Percentiles rank a stretch among this genome's conserved stretches.
Evolutionary conservation across 2,329 filamentous ascomycete species (phyloP).

Genomic region (Ophiostoma perfectum): DNA sequence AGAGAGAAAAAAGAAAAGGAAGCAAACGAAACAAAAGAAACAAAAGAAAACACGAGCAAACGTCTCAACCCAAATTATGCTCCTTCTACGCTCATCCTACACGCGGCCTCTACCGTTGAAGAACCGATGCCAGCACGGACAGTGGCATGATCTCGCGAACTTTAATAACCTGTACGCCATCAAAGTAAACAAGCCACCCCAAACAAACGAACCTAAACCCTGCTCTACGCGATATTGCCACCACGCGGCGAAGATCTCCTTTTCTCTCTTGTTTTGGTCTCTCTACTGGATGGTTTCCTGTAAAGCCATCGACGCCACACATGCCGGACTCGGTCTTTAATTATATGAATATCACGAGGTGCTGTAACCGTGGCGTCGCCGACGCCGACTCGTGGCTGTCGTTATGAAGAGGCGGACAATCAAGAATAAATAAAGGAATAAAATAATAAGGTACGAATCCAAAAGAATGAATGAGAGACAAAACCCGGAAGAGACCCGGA

Average conservation of each 20-base stretch:
- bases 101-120: neutral
- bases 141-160: neutral
- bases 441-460: neutral
- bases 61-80: neutral
- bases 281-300: no score
- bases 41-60: neutral
- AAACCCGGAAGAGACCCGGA: neutral
- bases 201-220: neutral
- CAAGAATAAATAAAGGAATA: no score
- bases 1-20: neutral
- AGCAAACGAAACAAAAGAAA: neutral
- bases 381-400: neutral
- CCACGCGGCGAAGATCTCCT: neutral
- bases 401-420: no score
- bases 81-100: neutral
- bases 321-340: conserved; percentile 12
- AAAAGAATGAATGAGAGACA: neutral
- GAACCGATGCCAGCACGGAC: neutral
- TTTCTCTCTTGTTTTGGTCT: neutral
- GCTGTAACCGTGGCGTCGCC: neutral
- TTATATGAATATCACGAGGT: neutral
- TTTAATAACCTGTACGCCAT: neutral
- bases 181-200: neutral
- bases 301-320: conserved; percentile 1
- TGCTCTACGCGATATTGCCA: neutral